Evolutionary conservation across 1,139 yeast species (phyloP).

Genomic region (Tardiomyces digboiensis): DNA sequence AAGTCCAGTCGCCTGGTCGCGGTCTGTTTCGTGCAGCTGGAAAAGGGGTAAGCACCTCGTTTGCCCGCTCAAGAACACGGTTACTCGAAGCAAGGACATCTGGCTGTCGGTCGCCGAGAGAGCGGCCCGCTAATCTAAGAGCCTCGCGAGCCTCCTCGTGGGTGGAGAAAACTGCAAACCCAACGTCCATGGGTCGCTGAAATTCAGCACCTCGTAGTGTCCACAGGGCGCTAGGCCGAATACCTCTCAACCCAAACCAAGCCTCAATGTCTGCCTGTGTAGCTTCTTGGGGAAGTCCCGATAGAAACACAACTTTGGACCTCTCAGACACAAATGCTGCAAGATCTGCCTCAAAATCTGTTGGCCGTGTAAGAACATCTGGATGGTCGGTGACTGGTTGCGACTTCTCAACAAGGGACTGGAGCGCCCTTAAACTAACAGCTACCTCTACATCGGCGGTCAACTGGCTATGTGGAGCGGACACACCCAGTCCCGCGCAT

Average conservation of each 20-base stretch:
- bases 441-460: slow-evolving; percentile 34
- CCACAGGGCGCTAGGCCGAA: slow-evolving; percentile 87
- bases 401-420: slow-evolving; percentile 45
- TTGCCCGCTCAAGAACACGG: slow-evolving; percentile 68
- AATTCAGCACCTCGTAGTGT: slow-evolving; percentile 55
- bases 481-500: slow-evolving; percentile 51
- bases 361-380: slow-evolving; percentile 58
- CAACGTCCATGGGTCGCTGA: slow-evolving; percentile 44
- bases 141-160: slow-evolving; percentile 85
- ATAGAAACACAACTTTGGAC: slow-evolving; percentile 68
- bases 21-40: slow-evolving; percentile 88
- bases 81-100: slow-evolving; percentile 86
- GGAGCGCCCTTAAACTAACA: slow-evolving; percentile 35
- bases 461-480: slow-evolving; percentile 21
- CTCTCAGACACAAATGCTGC: slow-evolving; percentile 59
- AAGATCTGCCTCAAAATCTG: slow-evolving; percentile 65
- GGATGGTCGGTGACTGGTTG: slow-evolving; percentile 44
- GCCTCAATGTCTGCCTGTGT: slow-evolving; percentile 86
- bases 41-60: slow-evolving; percentile 71
- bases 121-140: slow-evolving; percentile 69
- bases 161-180: slow-evolving; percentile 76
- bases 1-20: slow-evolving; percentile 96
- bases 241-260: slow-evolving; percentile 86
- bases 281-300: slow-evolving; percentile 74
- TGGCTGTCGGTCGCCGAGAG: slow-evolving; percentile 60